Base-by-base conservation (phyloP, 352 stramenopile genomes). In the Elongisporangium anandrum region DNA sequence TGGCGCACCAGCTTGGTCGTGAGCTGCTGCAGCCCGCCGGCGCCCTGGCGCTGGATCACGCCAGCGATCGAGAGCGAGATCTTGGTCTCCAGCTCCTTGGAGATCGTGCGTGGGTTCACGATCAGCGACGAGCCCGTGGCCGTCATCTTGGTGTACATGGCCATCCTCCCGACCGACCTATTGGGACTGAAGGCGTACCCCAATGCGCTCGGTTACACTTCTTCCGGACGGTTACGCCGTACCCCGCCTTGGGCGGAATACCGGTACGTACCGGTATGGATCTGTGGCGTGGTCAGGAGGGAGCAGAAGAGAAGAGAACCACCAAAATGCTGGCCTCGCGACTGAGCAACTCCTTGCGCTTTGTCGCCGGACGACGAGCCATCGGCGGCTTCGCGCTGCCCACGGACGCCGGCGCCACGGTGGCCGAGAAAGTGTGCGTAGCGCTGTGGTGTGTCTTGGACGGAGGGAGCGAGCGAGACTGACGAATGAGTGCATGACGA, bases 111-210 rank as follows among this genome's bases (percentile, higher is more conserved):
- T 57, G 86, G 81, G 48, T 86, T 87, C 63, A 84, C 61, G 53
- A 91, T 80, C 56, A 91, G 72, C 13, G 81, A 84, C 61, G 81
- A 87, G 50, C 81, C 81, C 20, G 72, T 73, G 26, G 81, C 70
- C 56, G 73, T 88, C 81, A 91, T 91, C 65, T 88, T 87, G 34
- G 81, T 91, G 68, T 87, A 91, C 81, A 91, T 91, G 21, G 72
- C 71, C 75, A 84, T 84, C 22, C n/a, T 38, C 16, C 17, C 54
- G 45, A 4, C 50, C 16, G 52, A 19, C 21, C 47, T 55, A 8
- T 50, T 17, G 45, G 13, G 49, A 53, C 20, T 29, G 49, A 53
- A 13, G 10, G 34, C 17, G 17, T n/a, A 7, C 34, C 34, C 29
- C 13, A 8, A 34, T 34, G 24, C 24, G 24, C 24, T 34, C 24